These are phyloP conservation scores for Xylaria multiplex DNA, from an alignment of 2,329 filamentous ascomycete species.

Conservation along the genomic window DNA sequence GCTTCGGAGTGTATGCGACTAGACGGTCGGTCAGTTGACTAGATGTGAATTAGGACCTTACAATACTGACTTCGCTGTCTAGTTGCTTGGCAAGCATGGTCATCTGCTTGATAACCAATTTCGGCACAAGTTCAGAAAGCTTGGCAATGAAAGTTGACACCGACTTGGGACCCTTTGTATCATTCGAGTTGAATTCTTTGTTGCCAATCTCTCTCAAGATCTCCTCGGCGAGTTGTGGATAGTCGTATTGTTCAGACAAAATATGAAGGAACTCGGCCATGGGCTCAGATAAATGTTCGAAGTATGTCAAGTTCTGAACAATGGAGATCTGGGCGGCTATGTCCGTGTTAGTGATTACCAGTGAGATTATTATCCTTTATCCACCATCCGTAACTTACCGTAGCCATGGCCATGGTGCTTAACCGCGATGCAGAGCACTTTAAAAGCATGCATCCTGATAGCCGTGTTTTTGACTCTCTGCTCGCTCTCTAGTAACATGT, in stretches of 20 bases:
- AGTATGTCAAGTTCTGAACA: constrained; percentile 96
- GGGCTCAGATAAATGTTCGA: constrained; percentile 97
- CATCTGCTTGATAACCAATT: constrained; percentile 97
- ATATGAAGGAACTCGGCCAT: constrained; percentile 99
- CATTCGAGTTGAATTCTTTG: constrained; percentile 98
- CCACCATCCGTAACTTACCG: constrained; percentile 63
- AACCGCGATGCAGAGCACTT: constrained; percentile 93
- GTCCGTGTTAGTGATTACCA: constrained; percentile 38
- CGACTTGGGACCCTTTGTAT: constrained; percentile 94
- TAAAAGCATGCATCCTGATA: constrained; percentile 97
- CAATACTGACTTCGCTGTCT: constrained; percentile 79
- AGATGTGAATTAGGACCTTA: neutral
- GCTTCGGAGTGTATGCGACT: constrained; percentile 92
- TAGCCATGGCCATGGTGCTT: constrained; percentile 98
- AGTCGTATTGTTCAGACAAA: constrained; percentile 95
- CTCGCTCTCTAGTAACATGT: constrained; percentile 93
- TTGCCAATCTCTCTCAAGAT: constrained; percentile 93
- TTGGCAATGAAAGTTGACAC: constrained; percentile 94
- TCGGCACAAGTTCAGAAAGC: constrained; percentile 89
- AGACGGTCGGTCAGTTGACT: constrained; percentile 28
- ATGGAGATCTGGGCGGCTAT: constrained; percentile 95
- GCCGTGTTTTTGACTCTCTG: constrained; percentile 87
- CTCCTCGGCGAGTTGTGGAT: constrained; percentile 93
- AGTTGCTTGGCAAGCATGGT: constrained; percentile 92
- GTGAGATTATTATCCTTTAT: neutral